phyloP scores from a whole-genome alignment of 306 rosid species.

The Spatholobus suberectus region DNA sequence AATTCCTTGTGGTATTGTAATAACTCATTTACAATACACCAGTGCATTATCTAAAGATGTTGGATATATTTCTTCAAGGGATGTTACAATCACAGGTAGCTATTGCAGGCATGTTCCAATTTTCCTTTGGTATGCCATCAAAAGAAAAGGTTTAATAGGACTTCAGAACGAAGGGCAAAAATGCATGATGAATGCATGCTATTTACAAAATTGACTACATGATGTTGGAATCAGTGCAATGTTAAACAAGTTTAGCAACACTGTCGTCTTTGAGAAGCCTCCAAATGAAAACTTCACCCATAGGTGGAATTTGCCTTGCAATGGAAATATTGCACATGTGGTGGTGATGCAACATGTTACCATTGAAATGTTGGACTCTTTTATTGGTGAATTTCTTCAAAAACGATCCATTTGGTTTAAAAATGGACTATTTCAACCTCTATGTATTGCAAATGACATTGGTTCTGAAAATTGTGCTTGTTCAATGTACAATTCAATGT shows the following conservation, averaged over 20 bases:
- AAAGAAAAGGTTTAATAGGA: slow-evolving; percentile 63
- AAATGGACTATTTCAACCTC: background rate
- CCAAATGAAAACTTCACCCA: slow-evolving; percentile 57
- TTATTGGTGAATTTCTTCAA: background rate
- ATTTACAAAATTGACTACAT: background rate
- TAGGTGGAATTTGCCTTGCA: slow-evolving; percentile 70
- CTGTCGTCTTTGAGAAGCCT: slow-evolving; percentile 70
- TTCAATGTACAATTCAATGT: background rate
- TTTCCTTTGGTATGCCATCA: slow-evolving; percentile 74
- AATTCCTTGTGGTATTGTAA: slow-evolving; percentile 32
- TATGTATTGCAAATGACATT: background rate
- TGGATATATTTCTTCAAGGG: slow-evolving; percentile 72
- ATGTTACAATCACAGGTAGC: slow-evolving; percentile 78
- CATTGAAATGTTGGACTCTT: slow-evolving; percentile 12
- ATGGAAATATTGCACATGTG: slow-evolving; percentile 64
- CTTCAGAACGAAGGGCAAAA: slow-evolving; percentile 70
- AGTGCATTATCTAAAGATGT: slow-evolving; percentile 63
- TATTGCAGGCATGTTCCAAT: slow-evolving; percentile 74
- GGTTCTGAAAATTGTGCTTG: slow-evolving; percentile 24
- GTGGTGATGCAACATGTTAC: slow-evolving; percentile 34
- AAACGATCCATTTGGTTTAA: background rate
- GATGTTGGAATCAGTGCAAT: background rate
- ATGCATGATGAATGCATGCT: slow-evolving; percentile 62
- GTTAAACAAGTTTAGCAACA: slow-evolving; percentile 19
- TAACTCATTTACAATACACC: slow-evolving; percentile 57